Evolutionary conservation across 2,329 filamentous ascomycete species (phyloP), one percentile per base, ranked within the genome.

Genomic region (Alternaria sp.): DNA sequence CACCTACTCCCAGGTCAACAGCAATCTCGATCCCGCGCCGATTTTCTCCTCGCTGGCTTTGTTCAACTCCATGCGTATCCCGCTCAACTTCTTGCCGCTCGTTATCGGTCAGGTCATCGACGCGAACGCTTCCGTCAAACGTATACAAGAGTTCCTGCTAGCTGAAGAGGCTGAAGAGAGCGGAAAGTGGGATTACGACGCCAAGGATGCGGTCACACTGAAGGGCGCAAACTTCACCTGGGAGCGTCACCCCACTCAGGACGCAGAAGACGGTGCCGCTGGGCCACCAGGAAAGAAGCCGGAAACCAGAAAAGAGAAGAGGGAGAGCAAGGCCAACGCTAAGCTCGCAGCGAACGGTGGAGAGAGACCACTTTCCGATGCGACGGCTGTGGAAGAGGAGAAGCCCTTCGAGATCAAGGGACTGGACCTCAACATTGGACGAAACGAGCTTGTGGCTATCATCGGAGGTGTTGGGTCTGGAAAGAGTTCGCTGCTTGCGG

Each of bases 31-130:
- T 1, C 90, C 96, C 0, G 93, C 93, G 0, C 85, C 89, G 23
- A 87, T 98, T 36, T 98, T 99, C 82, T 97, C 95, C 0, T 98
- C 95, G 0, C 85, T 98, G 13, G 95, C 95, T 0, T 82, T 98
- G 8, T 99, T 98, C 86, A 98, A 98, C 79, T 90, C 91, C 6
- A 86, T 99, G 46, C 89, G 96, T 45, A 88, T 97, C 79, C 96
- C 96, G 1, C 86, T 99, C 56, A 98, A 97, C 75, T 81, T 97
- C 73, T 84, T 98, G 3, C 95, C 95, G 0, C 82, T 97, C 66
- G 92, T 97, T 46, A 90, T 98, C 69, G 92, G 93, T 30, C 93
- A 97, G 77, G 88, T 93, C 1, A 92, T 94, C 13, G 96, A 99
- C 81, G 96, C 93, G 1, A 93, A 91, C 85, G 91, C 91, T 1